These are phyloP conservation scores for Penicillium simplicissimum DNA, from an alignment of 495 filamentous ascomycete genomes.

Conservation along the genomic window DNA sequence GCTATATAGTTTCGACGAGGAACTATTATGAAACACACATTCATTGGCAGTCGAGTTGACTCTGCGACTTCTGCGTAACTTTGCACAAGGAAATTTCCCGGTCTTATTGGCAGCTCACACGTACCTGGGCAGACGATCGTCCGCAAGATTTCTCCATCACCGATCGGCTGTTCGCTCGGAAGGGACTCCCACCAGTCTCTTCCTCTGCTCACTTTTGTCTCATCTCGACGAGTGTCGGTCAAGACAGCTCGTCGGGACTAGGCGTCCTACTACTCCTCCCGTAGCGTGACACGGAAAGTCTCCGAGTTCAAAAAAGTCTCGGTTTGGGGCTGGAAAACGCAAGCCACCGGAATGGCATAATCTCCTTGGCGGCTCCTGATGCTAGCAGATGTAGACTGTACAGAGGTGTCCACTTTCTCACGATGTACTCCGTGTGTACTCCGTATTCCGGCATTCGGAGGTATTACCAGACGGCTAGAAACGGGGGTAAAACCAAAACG, in stretches of 20 bases:
- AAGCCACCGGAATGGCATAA: conserved; percentile 1
- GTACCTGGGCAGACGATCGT: neutral
- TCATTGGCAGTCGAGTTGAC: neutral
- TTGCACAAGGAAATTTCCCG: neutral
- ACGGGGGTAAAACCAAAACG: neutral
- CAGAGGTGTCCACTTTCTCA: neutral
- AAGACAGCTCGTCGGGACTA: conserved; percentile 1
- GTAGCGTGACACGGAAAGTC: conserved; percentile 14
- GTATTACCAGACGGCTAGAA: neutral
- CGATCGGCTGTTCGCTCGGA: neutral
- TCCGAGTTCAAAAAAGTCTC: neutral
- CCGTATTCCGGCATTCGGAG: neutral
- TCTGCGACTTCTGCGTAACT: neutral
- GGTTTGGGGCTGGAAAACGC: conserved; percentile 11
- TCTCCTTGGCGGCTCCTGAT: neutral
- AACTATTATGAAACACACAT: neutral
- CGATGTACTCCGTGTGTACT: neutral
- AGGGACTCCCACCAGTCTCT: neutral
- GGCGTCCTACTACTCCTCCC: neutral
- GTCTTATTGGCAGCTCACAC: conserved; percentile 1
- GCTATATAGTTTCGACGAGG: neutral
- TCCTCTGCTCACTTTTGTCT: conserved; percentile 1
- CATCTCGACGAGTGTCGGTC: conserved; percentile 17
- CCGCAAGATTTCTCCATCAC: neutral
- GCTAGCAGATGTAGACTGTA: neutral